Conservation (phyloP, 495 filamentous ascomycete species). For the Aspergillus nanangensis region DNA sequence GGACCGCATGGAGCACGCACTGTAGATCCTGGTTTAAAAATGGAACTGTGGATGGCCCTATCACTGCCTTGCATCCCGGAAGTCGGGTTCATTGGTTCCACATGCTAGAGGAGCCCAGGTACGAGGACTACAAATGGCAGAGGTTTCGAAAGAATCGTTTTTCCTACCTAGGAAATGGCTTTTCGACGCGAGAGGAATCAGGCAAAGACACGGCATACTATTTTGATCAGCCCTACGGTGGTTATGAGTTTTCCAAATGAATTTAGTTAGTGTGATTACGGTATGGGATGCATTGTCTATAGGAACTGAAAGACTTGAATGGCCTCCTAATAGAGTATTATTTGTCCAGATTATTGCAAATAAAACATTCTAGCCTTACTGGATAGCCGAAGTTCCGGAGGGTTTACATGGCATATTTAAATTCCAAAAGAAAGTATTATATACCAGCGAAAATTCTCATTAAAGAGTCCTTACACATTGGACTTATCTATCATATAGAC, state of each 20-base stretch:
- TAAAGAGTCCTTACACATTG: no score
- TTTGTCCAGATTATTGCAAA: no score
- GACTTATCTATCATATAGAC: no score
- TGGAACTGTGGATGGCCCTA: constrained; percentile 9
- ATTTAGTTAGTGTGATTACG: no score
- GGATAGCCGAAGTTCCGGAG: no score
- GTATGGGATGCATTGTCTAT: no score
- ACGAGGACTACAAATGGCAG: constrained; percentile 43
- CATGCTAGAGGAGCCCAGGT: constrained; percentile 37
- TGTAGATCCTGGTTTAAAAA: constrained; percentile 46
- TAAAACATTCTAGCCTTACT: no score
- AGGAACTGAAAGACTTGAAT: no score
- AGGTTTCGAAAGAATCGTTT: constrained; percentile 17
- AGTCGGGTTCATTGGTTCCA: constrained; percentile 48
- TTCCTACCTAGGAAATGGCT: constrained; percentile 21
- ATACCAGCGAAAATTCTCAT: no score
- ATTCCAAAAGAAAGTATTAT: no score
- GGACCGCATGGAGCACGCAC: constrained; percentile 33
- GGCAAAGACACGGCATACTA: background rate
- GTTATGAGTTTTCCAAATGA: background rate
- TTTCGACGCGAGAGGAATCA: constrained; percentile 9
- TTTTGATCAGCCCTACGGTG: background rate
- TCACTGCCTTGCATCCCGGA: constrained; percentile 23
- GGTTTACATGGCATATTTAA: no score
- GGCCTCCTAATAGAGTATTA: no score